phyloP scores from a whole-genome alignment of 345 rosid genomes.

The Brassica nigra region DNA sequence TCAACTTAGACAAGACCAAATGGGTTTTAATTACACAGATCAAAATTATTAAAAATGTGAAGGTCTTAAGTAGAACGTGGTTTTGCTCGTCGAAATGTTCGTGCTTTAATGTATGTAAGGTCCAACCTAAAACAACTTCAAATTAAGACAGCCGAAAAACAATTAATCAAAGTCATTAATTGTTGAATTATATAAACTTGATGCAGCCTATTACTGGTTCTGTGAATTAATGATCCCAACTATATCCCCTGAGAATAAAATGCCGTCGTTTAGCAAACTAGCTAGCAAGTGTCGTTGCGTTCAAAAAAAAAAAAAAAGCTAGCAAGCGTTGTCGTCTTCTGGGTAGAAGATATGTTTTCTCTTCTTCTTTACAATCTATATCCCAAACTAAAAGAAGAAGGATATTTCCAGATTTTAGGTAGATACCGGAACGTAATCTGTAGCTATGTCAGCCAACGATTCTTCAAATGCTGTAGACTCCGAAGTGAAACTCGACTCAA shows the following conservation, averaged over 20 bases:
- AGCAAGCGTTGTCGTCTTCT: conserved; percentile 17
- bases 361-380: neutral
- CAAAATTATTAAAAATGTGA: neutral
- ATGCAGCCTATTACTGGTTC: too few species aligned
- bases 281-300: too few species aligned
- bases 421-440: neutral
- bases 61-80: neutral
- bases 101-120: neutral
- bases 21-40: neutral
- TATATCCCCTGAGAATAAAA: too few species aligned
- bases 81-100: neutral
- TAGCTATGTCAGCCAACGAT: conserved; percentile 50
- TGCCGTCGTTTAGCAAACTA: too few species aligned
- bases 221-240: too few species aligned
- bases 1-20: neutral
- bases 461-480: conserved; percentile 43
- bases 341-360: neutral
- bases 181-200: too few species aligned
- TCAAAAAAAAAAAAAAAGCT: too few species aligned
- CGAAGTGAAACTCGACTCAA: conserved; percentile 25
- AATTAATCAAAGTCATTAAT: too few species aligned
- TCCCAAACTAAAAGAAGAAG: neutral
- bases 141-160: neutral
- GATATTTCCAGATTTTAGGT: neutral
- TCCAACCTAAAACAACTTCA: neutral